Evolutionary conservation across 257 asterid genomes (phyloP), one percentile per base, ranked within the genome.

Genomic region (Jaltomata sinuosa): DNA sequence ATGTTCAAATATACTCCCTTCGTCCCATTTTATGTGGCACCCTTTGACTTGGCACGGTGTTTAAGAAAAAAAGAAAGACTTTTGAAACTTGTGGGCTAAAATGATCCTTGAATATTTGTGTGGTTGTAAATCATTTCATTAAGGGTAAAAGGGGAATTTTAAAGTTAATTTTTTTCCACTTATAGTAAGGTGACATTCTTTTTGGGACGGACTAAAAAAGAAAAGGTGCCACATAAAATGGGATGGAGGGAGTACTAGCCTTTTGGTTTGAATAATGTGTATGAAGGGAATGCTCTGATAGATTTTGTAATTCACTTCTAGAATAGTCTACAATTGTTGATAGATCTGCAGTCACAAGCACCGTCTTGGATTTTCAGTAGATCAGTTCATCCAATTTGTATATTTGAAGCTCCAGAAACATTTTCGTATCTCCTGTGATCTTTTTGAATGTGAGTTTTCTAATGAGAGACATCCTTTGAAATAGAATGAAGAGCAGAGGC

Each of bases 401-500:
- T 29, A 77, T 49, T 29, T 77, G 62, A 18, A 77, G 45, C 49
- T 77, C 61, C 62, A 77, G 62, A 29, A 77, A 29, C 64, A 77
- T 50, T 29, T 29, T 31, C 11, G 8, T 49, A 49, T 29, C 45
- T 77, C 82, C 82, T 47, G 29, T 77, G 82, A 29, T 77, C 11
- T 22, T 74, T 29, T 9, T 77, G 62, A 49, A 77, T 47, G 27
- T 27, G 62, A 77, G 38, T 16, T 8, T 77, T 77, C 82, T 77
- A 49, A 77, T 18, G 45, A 52, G 82, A 49, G 45, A 77, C 11
- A 9, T 77, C 42, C 45, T 49, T 50, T 49, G 62, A 77, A 27
- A 49, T 93, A 96, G 99, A 94, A 91, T 91, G 87, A 88, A 52
- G 98, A 92, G 86, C 98, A 91, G 83, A 92, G 91, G 87, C 95